A percentile compares a stretch with the other conserved stretches of the same genome.
Conservation (phyloP, 2,329 filamentous ascomycete genomes). For the Metarhizium humberi region DNA sequence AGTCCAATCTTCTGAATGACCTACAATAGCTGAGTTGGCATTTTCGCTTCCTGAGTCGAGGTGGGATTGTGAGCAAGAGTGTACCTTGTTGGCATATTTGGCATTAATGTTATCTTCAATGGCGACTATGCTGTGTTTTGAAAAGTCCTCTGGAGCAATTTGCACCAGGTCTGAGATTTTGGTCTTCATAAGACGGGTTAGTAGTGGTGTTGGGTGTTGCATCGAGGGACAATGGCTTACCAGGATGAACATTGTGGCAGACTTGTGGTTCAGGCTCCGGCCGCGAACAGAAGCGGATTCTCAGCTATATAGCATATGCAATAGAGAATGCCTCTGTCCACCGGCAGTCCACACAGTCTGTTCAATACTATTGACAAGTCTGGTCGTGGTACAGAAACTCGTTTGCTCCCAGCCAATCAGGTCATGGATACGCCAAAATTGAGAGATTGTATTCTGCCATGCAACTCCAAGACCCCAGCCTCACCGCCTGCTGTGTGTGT, state of each 20-base stretch:
- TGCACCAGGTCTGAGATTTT: conserved; percentile 92
- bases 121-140: conserved; percentile 69
- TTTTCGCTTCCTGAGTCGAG: not conserved
- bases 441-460: not conserved
- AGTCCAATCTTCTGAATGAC: conserved; percentile 91
- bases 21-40: conserved; percentile 25
- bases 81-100: conserved; percentile 89
- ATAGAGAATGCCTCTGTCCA: not conserved
- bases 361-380: not conserved
- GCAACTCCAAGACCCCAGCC: not conserved
- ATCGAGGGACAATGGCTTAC: conserved; percentile 19
- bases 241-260: conserved; percentile 38
- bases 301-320: not conserved
- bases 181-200: conserved; percentile 44
- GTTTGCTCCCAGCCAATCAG: conserved; percentile 4
- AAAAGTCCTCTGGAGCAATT: conserved; percentile 81
- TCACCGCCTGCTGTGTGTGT: not conserved
- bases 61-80: not conserved
- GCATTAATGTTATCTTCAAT: conserved; percentile 95
- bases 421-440: not conserved
- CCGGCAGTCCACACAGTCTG: not conserved
- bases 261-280: not conserved
- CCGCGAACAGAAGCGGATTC: not conserved
- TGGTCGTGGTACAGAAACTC: not conserved
- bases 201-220: not conserved